Base-by-base conservation (phyloP, 2,329 filamentous ascomycete species). In the Scleromitrula shiraiana region DNA sequence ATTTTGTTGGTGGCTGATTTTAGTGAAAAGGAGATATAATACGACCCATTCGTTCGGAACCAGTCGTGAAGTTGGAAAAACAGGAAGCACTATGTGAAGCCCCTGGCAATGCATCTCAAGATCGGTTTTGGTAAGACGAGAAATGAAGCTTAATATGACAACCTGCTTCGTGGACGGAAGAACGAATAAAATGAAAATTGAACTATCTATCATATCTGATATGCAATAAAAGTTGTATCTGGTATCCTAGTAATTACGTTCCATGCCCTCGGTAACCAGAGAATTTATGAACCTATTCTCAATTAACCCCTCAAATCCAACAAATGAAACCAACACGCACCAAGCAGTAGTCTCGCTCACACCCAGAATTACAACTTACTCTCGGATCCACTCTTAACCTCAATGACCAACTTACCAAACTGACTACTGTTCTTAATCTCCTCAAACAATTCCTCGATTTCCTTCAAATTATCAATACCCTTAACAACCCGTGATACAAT, bases 321-420 rank as follows among this genome's bases (percentile, higher is more conserved):
- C 26, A 29, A 29, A 29, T 7, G 10, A 30, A 14, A 30, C 10
- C 29, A 30, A 30, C n/a, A n/a, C n/a, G n/a, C n/a, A n/a, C n/a
- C n/a, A n/a, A n/a, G n/a, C n/a, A n/a, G n/a, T n/a, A n/a, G n/a
- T n/a, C n/a, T n/a, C n/a, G n/a, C n/a, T n/a, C n/a, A 30, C 4
- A 9, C 9, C 29, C 26, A 27, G 26, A 29, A 7, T 51, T 46
- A 60, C 33, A 60, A 50, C 50, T 60, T 60, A 47, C 57, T 54
- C 35, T 41, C 26, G 24, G 12, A 40, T 9, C 35, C 46, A 23
- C 50, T 50, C 4, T 46, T 73, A 59, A 90, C 76, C 59, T 87
- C 78, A 55, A 96, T 78, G 2, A 96, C 88, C 58, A 97, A 67
- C 69, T 97, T 97, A 9, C 91, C 93, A 71, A 97, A 95, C 67